These are phyloP conservation scores for Colletotrichum euphorbiae DNA, from an alignment of 2,329 filamentous ascomycete species.

Conservation along the genomic window DNA sequence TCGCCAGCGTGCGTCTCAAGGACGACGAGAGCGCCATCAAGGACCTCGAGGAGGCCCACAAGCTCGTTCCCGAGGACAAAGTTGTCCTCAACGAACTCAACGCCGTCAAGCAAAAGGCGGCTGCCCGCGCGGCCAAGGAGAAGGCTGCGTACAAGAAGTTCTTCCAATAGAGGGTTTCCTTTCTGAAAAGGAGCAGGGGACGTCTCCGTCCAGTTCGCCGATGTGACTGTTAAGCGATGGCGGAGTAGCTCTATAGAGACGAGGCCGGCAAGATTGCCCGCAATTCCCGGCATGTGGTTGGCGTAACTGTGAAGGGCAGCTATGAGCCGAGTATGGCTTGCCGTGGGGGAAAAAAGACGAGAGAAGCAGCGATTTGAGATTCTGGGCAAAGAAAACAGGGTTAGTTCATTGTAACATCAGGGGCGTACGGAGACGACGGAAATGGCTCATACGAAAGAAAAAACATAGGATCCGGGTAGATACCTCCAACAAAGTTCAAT, in stretches of 20 bases:
- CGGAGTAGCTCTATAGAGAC: background rate
- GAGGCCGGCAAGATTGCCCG: background rate
- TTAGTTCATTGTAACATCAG: constrained; percentile 20
- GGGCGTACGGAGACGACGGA: constrained; percentile 31
- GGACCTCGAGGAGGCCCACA: constrained; percentile 80
- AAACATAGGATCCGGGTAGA: constrained; percentile 23
- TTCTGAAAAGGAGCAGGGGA: background rate
- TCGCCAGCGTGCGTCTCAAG: constrained; percentile 80
- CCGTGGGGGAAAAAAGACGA: constrained; percentile 1
- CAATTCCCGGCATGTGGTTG: background rate
- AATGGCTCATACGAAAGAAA: background rate
- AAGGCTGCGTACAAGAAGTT: constrained; percentile 94
- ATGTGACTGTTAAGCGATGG: background rate
- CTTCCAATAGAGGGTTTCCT: constrained; percentile 65
- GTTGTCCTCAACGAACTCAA: constrained; percentile 81
- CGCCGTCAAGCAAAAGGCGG: constrained; percentile 80
- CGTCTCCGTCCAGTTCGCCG: background rate
- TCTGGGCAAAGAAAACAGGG: constrained; percentile 18
- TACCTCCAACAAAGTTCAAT: constrained; percentile 26
- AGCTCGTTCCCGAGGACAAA: constrained; percentile 79
- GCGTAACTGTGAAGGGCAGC: background rate
- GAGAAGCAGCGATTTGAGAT: constrained; percentile 6
- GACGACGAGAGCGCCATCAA: constrained; percentile 85
- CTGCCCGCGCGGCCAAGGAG: constrained; percentile 84
- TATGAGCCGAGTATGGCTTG: background rate